Evolutionary conservation across 73 alveolate genomes (phyloP).

Genomic region (Breviolum minutum): DNA sequence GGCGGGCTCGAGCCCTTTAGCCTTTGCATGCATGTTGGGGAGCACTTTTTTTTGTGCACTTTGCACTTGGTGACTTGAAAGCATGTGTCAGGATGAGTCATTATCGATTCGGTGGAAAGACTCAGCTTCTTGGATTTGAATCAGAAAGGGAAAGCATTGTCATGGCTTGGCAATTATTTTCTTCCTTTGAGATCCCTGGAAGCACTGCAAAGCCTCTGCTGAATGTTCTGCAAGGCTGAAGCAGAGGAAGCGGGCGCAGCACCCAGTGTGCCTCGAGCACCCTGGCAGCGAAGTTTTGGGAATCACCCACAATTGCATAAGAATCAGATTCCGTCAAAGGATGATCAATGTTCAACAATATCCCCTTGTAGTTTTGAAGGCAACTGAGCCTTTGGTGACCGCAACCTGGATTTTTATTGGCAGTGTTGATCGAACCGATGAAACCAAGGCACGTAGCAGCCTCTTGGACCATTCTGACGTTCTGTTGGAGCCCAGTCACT

Average conservation of each 20-base stretch:
- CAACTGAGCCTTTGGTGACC: neutral
- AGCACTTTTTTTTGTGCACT: neutral
- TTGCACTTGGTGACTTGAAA: too few relatives aligned
- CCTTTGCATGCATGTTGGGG: too few relatives aligned
- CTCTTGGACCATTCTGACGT: neutral
- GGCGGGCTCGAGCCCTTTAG: too few relatives aligned
- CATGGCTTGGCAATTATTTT: too few relatives aligned
- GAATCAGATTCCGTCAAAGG: too few relatives aligned
- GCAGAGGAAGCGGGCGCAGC: neutral
- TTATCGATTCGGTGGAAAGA: constrained; percentile 8
- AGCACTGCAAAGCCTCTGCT: too few relatives aligned
- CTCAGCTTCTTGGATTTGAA: neutral
- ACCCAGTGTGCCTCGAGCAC: neutral
- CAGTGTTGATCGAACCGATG: neutral
- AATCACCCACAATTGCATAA: too few relatives aligned
- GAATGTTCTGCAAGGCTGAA: neutral
- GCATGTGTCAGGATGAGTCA: neutral
- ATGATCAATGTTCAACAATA: too few relatives aligned
- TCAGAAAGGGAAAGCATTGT: too few relatives aligned
- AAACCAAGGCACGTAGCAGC: neutral
- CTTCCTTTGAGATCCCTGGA: too few relatives aligned
- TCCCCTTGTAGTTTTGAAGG: too few relatives aligned
- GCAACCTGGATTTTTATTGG: neutral
- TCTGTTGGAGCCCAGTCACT: constrained; percentile 18
- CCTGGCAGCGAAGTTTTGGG: neutral